Evolutionary conservation across 768 basidiomycete species (phyloP).

Genomic region (Termitomyces sp.): DNA sequence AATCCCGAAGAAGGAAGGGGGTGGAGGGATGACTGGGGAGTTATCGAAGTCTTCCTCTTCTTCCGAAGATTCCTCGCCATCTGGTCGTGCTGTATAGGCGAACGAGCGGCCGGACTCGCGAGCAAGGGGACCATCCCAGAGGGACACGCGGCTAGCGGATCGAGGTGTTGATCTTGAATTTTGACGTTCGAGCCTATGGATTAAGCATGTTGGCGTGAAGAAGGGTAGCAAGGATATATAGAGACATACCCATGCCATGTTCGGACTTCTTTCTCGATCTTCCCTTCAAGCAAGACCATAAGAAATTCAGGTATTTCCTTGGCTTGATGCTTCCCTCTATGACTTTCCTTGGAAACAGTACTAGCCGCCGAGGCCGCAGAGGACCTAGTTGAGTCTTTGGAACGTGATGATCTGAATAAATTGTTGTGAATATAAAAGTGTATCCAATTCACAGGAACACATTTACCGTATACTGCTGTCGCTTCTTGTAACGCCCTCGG

Average conservation of each 20-base stretch:
- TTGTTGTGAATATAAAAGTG: background rate
- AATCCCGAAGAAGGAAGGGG: slow-evolving; percentile 14
- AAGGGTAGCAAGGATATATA: background rate
- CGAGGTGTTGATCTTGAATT: slow-evolving; percentile 21
- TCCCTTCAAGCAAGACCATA: slow-evolving; percentile 36
- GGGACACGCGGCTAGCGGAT: slow-evolving; percentile 28
- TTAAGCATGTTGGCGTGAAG: background rate
- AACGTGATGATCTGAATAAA: slow-evolving; percentile 10
- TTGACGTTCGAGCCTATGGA: slow-evolving; percentile 28
- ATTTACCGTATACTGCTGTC: slow-evolving; percentile 9
- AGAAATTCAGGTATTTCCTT: slow-evolving; percentile 27
- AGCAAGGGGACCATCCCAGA: slow-evolving; percentile 40
- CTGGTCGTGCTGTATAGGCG: slow-evolving; percentile 5
- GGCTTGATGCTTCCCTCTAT: slow-evolving; percentile 14
- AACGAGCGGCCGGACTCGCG: slow-evolving; percentile 22
- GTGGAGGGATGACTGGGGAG: slow-evolving; percentile 30
- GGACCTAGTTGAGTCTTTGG: slow-evolving; percentile 6
- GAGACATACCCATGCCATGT: slow-evolving; percentile 43
- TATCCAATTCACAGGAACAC: background rate
- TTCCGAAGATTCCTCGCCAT: slow-evolving; percentile 24
- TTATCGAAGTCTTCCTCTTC: slow-evolving; percentile 27
- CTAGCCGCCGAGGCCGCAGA: slow-evolving; percentile 15
- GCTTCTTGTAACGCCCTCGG: slow-evolving; percentile 5
- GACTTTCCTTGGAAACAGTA: slow-evolving; percentile 10
- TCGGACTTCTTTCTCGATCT: slow-evolving; percentile 24